Evolutionary conservation across 352 stramenopile species (phyloP).

Genomic region (Phytopythium boreale): DNA sequence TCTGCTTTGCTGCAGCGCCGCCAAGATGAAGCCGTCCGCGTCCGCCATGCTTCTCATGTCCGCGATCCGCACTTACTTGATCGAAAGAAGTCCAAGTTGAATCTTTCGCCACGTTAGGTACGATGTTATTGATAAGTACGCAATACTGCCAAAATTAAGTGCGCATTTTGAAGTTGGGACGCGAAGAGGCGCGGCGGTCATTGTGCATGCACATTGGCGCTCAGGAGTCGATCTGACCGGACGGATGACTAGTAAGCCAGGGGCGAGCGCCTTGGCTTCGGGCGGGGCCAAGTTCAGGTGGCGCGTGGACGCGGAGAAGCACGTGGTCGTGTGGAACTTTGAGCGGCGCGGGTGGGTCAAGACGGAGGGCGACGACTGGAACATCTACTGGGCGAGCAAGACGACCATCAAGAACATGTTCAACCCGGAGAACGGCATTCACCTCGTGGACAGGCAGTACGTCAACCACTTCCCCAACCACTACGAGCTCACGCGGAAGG

Average conservation of each 20-base stretch:
- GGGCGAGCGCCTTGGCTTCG: background rate
- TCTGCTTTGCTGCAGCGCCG: conserved; percentile 47
- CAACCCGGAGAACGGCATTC: conserved; percentile 77
- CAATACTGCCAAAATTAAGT: background rate
- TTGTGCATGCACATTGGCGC: background rate
- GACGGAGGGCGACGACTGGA: conserved; percentile 89
- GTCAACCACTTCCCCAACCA: conserved; percentile 91
- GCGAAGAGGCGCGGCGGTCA: background rate
- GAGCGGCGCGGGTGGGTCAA: conserved; percentile 82
- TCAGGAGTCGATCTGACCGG: background rate
- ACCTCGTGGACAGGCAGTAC: conserved; percentile 64
- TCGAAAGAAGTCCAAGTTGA: background rate
- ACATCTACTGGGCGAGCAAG: conserved; percentile 93
- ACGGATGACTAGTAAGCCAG: background rate
- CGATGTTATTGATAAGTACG: background rate
- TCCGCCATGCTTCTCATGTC: conserved; percentile 27
- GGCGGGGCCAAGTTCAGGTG: conserved; percentile 44
- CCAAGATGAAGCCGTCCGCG: conserved; percentile 38
- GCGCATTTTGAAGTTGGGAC: conserved; percentile 1
- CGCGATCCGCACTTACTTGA: background rate
- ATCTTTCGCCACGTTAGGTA: background rate
- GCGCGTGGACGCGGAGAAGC: conserved; percentile 72
- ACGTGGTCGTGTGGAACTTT: conserved; percentile 83
- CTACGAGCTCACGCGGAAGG: conserved; percentile 91
- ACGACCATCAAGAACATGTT: conserved; percentile 87